Evolutionary conservation across 208 protist genomes (phyloP), one percentile per base, ranked within the genome.

Genomic region (Leishmania lainsoni): DNA sequence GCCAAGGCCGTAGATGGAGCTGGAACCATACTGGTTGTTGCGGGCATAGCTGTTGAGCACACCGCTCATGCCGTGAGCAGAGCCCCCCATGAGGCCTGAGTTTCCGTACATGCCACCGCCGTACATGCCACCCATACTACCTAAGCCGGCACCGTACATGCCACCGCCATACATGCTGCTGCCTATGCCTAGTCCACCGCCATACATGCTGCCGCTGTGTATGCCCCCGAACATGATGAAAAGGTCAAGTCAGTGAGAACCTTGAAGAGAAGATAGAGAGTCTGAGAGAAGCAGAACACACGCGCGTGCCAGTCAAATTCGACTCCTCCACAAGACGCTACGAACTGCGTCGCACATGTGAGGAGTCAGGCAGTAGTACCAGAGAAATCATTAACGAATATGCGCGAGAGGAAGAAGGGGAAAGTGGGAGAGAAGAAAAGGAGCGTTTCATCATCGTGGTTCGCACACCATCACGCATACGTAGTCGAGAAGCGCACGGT

Each of bases 171-270:
- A 48, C 81, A 85, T 81, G 42, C 74, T 48, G 45, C 70, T 74
- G 76, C 71, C 49, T 76, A 81, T 70, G 58, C 81, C 82, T 17
- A 85, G 49, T 17, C 78, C 73, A 35, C 81, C 61, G 3, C 89
- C 87, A 90, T 90, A 92, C 87, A 89, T 94, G 68, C 87, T 88
- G 42, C 86, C 84, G 59, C 86, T 77, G 45, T 85, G 83, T 80
- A 90, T 87, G 29, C 49, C 79, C 26, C 81, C 65, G 48, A 81
- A 71, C 51, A 77, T 77, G 52, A 32, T 65, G 73, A 59, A 48
- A 10, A 54, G 22, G 14, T 22, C 10, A 32, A 58, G 12, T 32
- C 20, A 39, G 52, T 10, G 54, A 77, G 39, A 45, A 61, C 26
- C 10, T 56, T 61, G 16, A 75, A 74, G 20, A 45, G 29, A 54